Conservation (phyloP, 225 moss, liverwort and hornwort species). For the Climacium dendroides region DNA sequence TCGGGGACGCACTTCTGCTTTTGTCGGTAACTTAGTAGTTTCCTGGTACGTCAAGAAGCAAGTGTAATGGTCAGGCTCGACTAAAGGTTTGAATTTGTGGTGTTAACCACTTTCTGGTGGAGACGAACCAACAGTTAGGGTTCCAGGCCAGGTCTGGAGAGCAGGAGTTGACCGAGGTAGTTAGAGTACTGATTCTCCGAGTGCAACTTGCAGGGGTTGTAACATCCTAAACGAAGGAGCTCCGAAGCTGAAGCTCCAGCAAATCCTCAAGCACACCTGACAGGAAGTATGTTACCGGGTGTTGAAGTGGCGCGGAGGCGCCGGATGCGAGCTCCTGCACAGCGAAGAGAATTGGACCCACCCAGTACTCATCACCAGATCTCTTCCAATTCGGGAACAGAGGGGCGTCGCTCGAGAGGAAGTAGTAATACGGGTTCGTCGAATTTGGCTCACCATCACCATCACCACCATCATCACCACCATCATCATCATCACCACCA, state of each 20-base stretch:
- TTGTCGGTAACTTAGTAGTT: background rate
- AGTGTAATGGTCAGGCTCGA: background rate
- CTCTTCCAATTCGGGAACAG: conserved; percentile 19
- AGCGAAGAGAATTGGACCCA: conserved; percentile 47
- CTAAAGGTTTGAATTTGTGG: background rate
- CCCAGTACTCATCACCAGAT: conserved; percentile 16
- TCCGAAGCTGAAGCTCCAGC: conserved; percentile 1
- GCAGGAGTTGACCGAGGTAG: background rate
- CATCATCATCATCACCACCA: conserved; percentile 53
- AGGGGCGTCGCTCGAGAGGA: conserved; percentile 36
- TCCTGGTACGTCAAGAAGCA: background rate
- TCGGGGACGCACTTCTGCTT: background rate
- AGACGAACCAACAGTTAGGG: conserved; percentile 2
- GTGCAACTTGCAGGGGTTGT: background rate
- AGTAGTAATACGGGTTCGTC: conserved; percentile 5
- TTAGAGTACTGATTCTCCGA: background rate
- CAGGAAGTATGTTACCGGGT: conserved; percentile 64
- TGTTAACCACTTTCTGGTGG: background rate
- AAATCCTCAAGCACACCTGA: background rate
- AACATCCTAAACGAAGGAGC: background rate
- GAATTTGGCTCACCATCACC: conserved; percentile 66
- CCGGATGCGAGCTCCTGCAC: conserved; percentile 46
- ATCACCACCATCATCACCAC: conserved; percentile 53
- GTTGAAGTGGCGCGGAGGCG: conserved; percentile 91
- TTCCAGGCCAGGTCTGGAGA: background rate